phyloP scores from a whole-genome alignment of 2,329 filamentous ascomycete genomes.

The Cytospora piceicola region DNA sequence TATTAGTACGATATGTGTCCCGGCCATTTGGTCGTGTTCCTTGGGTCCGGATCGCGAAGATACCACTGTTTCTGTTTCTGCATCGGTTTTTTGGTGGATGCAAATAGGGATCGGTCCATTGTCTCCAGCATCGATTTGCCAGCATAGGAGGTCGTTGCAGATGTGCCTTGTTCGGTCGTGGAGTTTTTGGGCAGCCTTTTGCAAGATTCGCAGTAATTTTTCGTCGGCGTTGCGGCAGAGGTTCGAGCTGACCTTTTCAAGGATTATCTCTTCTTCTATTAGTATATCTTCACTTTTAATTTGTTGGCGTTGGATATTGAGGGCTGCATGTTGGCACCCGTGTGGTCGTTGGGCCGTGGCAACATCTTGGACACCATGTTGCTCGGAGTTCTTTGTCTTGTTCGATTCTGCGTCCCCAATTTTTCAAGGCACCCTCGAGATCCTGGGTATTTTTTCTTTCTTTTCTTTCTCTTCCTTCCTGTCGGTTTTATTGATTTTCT shows the following conservation, averaged over 20 bases:
- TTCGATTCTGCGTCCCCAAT: constrained; percentile 6
- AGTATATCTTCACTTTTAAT: background rate
- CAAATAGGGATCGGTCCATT: constrained; percentile 13
- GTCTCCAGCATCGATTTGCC: constrained; percentile 8
- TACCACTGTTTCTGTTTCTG: constrained; percentile 34
- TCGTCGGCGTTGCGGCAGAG: constrained; percentile 17
- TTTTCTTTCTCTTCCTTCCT: constrained; percentile 9
- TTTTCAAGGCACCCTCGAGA: background rate
- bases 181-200: constrained; percentile 5
- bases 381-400: constrained; percentile 12
- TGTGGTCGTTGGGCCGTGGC: constrained; percentile 18
- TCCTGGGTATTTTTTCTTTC: background rate
- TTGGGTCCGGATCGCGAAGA: constrained; percentile 32
- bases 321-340: constrained; percentile 20
- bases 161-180: constrained; percentile 16
- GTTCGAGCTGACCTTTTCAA: constrained; percentile 12
- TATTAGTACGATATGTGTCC: constrained; percentile 26
- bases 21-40: constrained; percentile 17
- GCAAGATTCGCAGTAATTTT: constrained; percentile 13
- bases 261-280: background rate
- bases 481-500: background rate
- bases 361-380: constrained; percentile 24
- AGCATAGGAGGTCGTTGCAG: constrained; percentile 25
- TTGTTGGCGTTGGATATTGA: constrained; percentile 12
- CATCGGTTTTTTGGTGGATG: constrained; percentile 24